A percentile compares a stretch with the other conserved stretches of the same genome.
Conservation (phyloP, 164 flowering plant genomes). For the Nymphaea thermarum region DNA sequence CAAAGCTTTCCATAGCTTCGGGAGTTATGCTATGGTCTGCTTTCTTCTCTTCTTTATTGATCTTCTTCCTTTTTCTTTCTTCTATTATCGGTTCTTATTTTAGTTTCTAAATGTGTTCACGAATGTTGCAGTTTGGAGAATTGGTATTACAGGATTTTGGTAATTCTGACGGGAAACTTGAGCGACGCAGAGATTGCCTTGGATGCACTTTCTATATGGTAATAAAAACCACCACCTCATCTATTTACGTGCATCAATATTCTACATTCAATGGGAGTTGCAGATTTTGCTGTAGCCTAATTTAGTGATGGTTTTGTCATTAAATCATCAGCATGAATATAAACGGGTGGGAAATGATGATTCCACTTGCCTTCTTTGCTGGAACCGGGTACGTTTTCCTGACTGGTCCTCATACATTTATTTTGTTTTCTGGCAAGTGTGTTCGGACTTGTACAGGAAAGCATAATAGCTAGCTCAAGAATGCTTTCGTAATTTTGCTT, state of each 20-base stretch:
- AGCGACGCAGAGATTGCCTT: conserved; percentile 47
- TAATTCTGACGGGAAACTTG: conserved; percentile 54
- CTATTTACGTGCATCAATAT: too few species aligned
- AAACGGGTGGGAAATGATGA: conserved; percentile 69
- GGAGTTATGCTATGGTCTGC: not conserved
- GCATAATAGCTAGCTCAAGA: too few species aligned
- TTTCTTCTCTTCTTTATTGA: not conserved
- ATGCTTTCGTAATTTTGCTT: too few species aligned
- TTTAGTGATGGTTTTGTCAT: not conserved
- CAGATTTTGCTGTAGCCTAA: not conserved
- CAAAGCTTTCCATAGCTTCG: not conserved
- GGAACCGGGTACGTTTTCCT: conserved; percentile 38
- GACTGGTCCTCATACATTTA: not conserved
- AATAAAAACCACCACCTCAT: not conserved
- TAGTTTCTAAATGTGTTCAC: not conserved
- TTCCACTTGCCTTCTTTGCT: conserved; percentile 58
- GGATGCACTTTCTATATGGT: conserved; percentile 74
- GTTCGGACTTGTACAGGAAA: too few species aligned
- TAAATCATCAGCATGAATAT: conserved; percentile 40
- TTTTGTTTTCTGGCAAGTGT: too few species aligned
- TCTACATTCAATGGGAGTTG: too few species aligned
- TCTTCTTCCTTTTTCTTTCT: not conserved
- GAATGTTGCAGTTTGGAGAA: conserved; percentile 44
- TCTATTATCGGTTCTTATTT: not conserved
- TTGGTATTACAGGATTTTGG: conserved; percentile 57